Percentiles rank a stretch among this genome's conserved stretches.
Evolutionary conservation across 2,329 filamentous ascomycete species (phyloP).

Genomic region (Fusarium sp.): DNA sequence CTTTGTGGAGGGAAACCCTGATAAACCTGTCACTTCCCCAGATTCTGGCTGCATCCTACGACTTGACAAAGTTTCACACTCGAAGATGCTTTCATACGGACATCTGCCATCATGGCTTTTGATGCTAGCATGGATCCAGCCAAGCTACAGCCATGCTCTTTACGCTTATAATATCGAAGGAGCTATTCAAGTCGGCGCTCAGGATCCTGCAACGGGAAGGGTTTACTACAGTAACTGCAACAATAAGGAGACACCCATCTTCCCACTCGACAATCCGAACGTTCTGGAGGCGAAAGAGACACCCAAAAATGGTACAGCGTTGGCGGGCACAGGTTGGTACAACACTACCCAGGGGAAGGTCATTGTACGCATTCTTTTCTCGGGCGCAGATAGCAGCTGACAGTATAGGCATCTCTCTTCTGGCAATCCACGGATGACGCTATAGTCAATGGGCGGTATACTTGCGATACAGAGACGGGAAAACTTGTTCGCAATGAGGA

Average conservation of each 20-base stretch:
- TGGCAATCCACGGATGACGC: conserved; percentile 4
- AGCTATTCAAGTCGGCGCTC: conserved; percentile 10
- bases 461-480: conserved; percentile 5
- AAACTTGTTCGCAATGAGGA: conserved; percentile 5
- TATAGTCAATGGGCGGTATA: not conserved
- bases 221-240: conserved; percentile 11
- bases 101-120: not conserved
- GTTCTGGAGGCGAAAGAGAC: not conserved
- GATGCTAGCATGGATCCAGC: not conserved
- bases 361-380: not conserved
- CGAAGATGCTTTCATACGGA: accelerated
- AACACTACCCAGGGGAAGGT: not conserved
- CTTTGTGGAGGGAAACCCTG: too few species aligned
- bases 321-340: conserved; percentile 15
- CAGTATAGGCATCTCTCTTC: not conserved
- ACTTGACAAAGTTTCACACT: not conserved
- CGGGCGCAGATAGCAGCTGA: accelerated
- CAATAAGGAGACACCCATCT: not conserved
- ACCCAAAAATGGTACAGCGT: not conserved
- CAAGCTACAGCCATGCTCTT: not conserved
- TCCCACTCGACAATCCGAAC: conserved; percentile 4
- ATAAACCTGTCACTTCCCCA: not conserved
- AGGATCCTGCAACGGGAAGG: not conserved
- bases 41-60: not conserved
- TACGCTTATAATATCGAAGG: conserved; percentile 6